Percentiles rank a stretch among this genome's conserved stretches.
These are phyloP conservation scores for Lodderomyces oxycetoniae DNA, from an alignment of 1,139 yeast species.

Conservation along the genomic window DNA sequence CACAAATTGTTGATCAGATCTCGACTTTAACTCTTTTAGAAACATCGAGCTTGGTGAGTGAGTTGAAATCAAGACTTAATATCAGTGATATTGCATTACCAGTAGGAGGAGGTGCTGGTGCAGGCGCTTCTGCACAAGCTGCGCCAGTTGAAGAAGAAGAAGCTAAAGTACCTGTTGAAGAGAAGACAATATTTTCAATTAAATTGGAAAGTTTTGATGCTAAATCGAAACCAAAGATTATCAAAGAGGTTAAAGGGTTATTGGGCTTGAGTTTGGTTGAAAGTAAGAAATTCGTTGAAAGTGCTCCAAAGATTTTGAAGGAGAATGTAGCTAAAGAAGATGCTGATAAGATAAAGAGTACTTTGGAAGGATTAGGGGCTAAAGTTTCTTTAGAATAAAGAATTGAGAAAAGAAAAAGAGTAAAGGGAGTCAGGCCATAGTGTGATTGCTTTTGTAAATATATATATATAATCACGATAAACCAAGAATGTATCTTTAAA, in stretches of 20 bases:
- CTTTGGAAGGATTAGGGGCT: conserved; percentile 93
- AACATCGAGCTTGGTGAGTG: conserved; percentile 78
- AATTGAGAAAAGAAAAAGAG: too few species aligned
- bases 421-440: too few species aligned
- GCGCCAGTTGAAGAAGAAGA: conserved; percentile 74
- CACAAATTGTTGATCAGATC: conserved; percentile 84
- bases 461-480: too few species aligned
- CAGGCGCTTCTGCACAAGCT: conserved; percentile 47
- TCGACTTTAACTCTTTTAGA: conserved; percentile 85
- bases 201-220: conserved; percentile 93
- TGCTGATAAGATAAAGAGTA: conserved; percentile 86
- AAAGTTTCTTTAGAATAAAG: conserved; percentile 74
- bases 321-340: conserved; percentile 86
- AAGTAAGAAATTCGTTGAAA: conserved; percentile 94
- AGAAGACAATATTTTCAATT: conserved; percentile 87
- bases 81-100: conserved; percentile 93
- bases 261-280: conserved; percentile 92
- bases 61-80: conserved; percentile 80
- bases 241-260: conserved; percentile 91
- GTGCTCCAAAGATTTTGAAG: conserved; percentile 91
- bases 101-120: conserved; percentile 62
- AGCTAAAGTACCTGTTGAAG: conserved; percentile 77
- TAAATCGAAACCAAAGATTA: conserved; percentile 93
- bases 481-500: too few species aligned
- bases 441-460: too few species aligned